These are phyloP conservation scores for Zygotorulaspora florentina DNA, from an alignment of 805 yeast genomes.

Conservation along the genomic window DNA sequence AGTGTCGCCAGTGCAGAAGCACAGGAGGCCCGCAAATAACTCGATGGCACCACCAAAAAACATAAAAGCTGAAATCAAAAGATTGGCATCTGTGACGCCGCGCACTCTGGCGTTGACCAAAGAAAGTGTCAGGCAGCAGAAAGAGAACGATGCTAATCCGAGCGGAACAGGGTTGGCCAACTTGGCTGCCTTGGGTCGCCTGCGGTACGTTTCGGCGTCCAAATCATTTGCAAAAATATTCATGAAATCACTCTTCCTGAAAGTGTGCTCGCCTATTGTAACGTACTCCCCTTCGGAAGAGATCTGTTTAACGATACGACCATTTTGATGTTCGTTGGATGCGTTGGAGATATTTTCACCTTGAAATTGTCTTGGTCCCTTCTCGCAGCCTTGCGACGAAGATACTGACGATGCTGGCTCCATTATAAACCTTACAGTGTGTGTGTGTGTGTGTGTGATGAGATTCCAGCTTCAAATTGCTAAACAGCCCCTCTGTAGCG, in stretches of 20 bases:
- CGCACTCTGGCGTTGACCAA: constrained; percentile 61
- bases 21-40: constrained; percentile 70
- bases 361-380: background rate
- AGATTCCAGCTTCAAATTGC: too few relatives aligned
- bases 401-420: constrained; percentile 9
- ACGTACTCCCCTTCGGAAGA: constrained; percentile 37
- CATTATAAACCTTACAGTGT: background rate
- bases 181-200: constrained; percentile 23
- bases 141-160: constrained; percentile 67
- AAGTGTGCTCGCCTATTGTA: constrained; percentile 40
- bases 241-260: constrained; percentile 52
- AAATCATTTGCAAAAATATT: constrained; percentile 60
- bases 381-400: constrained; percentile 14
- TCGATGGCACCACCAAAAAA: constrained; percentile 74
- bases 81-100: constrained; percentile 56
- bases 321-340: background rate
- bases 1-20: constrained; percentile 69
- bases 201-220: constrained; percentile 41
- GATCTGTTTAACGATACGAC: constrained; percentile 19
- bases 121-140: constrained; percentile 53
- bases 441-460: too few relatives aligned
- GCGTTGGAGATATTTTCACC: constrained; percentile 36
- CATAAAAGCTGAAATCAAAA: constrained; percentile 61
- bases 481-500: too few relatives aligned
- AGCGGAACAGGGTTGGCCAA: constrained; percentile 75